Conservation (phyloP, 768 basidiomycete genomes). For the Pleurotus pulmonarius region DNA sequence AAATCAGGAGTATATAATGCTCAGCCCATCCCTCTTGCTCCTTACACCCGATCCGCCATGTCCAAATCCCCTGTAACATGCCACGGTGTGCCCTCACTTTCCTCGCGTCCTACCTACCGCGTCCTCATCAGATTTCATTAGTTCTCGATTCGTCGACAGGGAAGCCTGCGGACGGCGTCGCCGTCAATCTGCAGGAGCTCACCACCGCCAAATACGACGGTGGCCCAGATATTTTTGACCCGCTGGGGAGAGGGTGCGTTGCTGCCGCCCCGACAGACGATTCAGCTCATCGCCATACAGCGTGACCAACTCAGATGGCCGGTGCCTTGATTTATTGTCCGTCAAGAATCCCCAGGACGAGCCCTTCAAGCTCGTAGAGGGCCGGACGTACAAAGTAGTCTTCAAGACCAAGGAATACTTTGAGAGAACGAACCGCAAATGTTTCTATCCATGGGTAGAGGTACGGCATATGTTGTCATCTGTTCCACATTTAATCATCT, state of each 20-base stretch:
- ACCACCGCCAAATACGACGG: constrained; percentile 25
- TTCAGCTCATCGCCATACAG: constrained; percentile 32
- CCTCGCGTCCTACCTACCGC: neutral
- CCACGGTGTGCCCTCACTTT: constrained; percentile 53
- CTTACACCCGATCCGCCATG: constrained; percentile 20
- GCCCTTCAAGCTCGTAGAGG: constrained; percentile 45
- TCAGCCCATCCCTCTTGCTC: neutral
- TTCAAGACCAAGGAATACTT: constrained; percentile 88
- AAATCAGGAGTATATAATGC: neutral
- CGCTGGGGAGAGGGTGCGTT: constrained; percentile 58
- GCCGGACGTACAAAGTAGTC: constrained; percentile 74
- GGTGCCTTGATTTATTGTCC: constrained; percentile 75
- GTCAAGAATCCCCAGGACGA: constrained; percentile 36
- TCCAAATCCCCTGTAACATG: constrained; percentile 86
- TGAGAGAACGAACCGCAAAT: constrained; percentile 51
- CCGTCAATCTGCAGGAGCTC: constrained; percentile 56
- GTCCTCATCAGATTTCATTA: constrained; percentile 22
- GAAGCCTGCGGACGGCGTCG: constrained; percentile 71
- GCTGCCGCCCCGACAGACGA: neutral
- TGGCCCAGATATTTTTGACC: constrained; percentile 43
- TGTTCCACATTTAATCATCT: constrained; percentile 1
- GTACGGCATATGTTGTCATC: constrained; percentile 31
- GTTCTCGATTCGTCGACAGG: constrained; percentile 87
- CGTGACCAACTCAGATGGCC: constrained; percentile 75
- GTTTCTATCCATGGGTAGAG: constrained; percentile 92